Evolutionary conservation across 2,329 filamentous ascomycete species (phyloP).

Genomic region (Trichoderma sp.): DNA sequence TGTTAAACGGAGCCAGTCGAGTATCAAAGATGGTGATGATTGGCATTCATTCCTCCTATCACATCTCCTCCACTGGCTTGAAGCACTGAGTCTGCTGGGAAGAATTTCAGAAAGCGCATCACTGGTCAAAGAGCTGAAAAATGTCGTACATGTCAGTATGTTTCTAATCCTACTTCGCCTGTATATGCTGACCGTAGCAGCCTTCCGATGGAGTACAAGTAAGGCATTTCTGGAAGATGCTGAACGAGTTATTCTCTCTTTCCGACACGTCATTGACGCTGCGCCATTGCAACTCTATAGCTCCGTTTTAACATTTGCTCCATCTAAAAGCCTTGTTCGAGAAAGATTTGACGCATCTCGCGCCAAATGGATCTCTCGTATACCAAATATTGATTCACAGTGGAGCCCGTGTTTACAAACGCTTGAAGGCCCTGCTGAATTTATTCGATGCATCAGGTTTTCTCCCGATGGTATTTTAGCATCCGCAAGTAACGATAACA

Average conservation of each 20-base stretch:
- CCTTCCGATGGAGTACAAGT: neutral
- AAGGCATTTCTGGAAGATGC: constrained; percentile 26
- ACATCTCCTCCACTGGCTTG: constrained; percentile 45
- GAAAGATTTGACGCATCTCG: constrained; percentile 5
- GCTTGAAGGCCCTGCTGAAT: neutral
- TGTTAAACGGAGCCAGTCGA: constrained; percentile 28
- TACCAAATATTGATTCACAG: neutral
- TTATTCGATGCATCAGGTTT: rapidly evolving
- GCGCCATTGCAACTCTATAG: constrained; percentile 31
- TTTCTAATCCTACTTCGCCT: too few species aligned
- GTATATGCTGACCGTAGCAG: constrained; percentile 3
- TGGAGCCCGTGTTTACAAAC: neutral
- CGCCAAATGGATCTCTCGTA: neutral
- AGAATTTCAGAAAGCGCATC: constrained; percentile 23
- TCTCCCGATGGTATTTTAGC: neutral
- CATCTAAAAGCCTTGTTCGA: constrained; percentile 26
- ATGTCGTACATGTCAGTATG: neutral
- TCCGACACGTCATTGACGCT: constrained; percentile 10
- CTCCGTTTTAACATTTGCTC: constrained; percentile 31
- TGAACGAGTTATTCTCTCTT: constrained; percentile 22
- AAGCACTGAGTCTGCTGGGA: constrained; percentile 38
- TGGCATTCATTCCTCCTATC: constrained; percentile 35
- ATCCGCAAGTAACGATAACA: rapidly evolving
- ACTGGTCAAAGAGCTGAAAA: constrained; percentile 22
- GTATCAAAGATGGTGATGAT: constrained; percentile 30